These are phyloP conservation scores for Ulmus americana DNA, from an alignment of 331 rosid genomes.

Conservation along the genomic window DNA sequence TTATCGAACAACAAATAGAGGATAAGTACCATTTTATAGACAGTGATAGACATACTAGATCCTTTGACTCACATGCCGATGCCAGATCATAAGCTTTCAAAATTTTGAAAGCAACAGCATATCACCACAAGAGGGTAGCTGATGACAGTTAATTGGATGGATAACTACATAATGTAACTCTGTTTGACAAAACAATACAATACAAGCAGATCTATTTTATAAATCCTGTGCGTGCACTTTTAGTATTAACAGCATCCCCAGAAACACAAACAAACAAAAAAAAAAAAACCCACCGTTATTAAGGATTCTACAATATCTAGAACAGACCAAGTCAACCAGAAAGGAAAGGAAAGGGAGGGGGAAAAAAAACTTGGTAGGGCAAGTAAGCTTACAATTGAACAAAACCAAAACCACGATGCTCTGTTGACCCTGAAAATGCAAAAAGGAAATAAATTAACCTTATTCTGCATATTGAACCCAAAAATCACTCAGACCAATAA, in stretches of 20 bases:
- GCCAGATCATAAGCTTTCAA: background rate
- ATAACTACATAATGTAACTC: background rate
- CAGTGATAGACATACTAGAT: background rate
- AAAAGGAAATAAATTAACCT: conserved; percentile 5
- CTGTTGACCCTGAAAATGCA: conserved; percentile 53
- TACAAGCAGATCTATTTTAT: background rate
- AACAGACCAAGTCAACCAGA: conserved; percentile 1
- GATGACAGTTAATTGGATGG: background rate
- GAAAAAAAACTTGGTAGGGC: background rate
- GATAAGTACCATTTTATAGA: too few relatives aligned
- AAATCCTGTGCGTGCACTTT: too few relatives aligned
- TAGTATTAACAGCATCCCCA: too few relatives aligned
- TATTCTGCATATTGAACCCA: background rate
- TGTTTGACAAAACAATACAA: background rate
- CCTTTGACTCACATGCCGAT: background rate
- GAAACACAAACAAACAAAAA: background rate
- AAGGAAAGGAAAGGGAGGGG: background rate
- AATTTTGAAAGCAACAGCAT: background rate
- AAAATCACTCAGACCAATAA: conserved; percentile 2
- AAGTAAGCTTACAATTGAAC: conserved; percentile 75
- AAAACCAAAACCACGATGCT: conserved; percentile 77
- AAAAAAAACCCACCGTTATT: background rate
- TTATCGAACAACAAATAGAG: too few relatives aligned
- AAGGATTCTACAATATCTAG: conserved; percentile 4
- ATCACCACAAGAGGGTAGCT: background rate